phyloP scores from a whole-genome alignment of 352 stramenopile genomes.

The Phytopythium sindhum region DNA sequence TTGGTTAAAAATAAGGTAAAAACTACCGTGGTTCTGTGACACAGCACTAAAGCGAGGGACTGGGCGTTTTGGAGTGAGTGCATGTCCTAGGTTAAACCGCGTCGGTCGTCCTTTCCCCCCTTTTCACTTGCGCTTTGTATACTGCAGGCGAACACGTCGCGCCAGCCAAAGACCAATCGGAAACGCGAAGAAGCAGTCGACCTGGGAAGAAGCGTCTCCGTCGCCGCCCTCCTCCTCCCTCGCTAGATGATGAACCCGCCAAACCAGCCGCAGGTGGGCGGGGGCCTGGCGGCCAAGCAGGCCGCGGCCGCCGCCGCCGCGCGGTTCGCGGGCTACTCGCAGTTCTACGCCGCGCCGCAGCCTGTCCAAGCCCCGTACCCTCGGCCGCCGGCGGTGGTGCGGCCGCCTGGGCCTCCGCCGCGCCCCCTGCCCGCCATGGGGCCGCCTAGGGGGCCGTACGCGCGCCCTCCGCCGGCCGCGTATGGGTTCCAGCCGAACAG shows the following conservation, averaged over 20 bases:
- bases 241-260: conserved; percentile 32
- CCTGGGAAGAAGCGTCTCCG: neutral
- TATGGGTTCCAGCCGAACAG: neutral
- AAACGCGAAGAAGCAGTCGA: neutral
- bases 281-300: conserved; percentile 27
- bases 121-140: conserved; percentile 2
- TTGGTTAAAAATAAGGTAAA: neutral
- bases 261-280: conserved; percentile 14
- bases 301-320: conserved; percentile 30
- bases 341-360: conserved; percentile 52
- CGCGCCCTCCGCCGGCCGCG: conserved; percentile 11
- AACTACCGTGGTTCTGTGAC: neutral
- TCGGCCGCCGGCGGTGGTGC: conserved; percentile 8
- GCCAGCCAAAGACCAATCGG: neutral
- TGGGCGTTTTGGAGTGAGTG: neutral
- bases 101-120: neutral
- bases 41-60: neutral
- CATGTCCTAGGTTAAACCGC: neutral
- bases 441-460: conserved; percentile 13
- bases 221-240: neutral
- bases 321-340: conserved; percentile 62
- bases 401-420: conserved; percentile 3
- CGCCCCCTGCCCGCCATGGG: conserved; percentile 22
- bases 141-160: neutral
- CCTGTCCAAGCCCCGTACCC: neutral